Percentiles rank a stretch among this genome's conserved stretches.
phyloP scores from a whole-genome alignment of 139 green algal species.

The Tetraselmis striata region DNA sequence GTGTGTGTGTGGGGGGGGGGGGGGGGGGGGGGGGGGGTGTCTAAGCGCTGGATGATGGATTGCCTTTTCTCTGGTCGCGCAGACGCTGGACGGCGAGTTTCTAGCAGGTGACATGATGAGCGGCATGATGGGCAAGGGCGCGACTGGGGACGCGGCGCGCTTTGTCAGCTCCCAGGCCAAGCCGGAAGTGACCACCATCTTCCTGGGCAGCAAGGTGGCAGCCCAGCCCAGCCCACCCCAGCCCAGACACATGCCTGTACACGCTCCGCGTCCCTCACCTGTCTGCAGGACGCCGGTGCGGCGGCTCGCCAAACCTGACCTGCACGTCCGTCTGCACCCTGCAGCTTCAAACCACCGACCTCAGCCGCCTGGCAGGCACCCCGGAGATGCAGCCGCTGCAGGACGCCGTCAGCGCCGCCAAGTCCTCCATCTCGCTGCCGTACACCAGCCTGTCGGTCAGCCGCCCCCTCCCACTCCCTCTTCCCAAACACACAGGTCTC shows the following conservation, averaged over 20 bases:
- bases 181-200: not conserved
- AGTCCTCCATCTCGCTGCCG: not conserved
- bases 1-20: no score
- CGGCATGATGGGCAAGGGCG: not conserved
- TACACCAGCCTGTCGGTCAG: not conserved
- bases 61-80: no score
- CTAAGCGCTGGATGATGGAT: no score
- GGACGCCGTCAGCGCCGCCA: not conserved
- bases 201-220: not conserved
- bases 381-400: not conserved
- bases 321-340: not conserved
- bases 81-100: not conserved
- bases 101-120: not conserved
- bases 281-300: not conserved
- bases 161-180: not conserved
- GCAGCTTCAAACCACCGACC: not conserved
- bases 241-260: no score
- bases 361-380: not conserved
- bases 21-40: no score
- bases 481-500: no score
- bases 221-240: no score
- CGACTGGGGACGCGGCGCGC: not conserved
- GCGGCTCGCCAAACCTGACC: not conserved
- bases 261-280: no score
- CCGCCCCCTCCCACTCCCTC: not conserved